Percentiles rank a stretch among this genome's conserved stretches.
Conservation (phyloP, 768 basidiomycete species). For the Clitopilus hobsonii region DNA sequence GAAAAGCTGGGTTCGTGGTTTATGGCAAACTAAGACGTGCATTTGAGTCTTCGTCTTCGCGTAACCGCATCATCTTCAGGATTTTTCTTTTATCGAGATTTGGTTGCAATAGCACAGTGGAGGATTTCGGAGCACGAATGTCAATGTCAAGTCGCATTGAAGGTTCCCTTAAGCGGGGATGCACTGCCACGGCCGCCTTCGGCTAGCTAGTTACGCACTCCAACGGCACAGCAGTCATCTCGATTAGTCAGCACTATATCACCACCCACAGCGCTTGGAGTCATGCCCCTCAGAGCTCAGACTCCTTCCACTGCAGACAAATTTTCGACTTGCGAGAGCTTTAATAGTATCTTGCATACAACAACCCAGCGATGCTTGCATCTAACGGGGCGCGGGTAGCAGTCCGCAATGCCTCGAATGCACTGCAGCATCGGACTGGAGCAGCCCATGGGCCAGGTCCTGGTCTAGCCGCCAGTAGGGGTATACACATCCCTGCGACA, state of each 20-base stretch:
- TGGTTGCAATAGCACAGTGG: no score
- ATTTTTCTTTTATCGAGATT: no score
- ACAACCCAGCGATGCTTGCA: slow-evolving; percentile 27
- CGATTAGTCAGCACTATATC: neutral
- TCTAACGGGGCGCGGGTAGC: slow-evolving; percentile 38
- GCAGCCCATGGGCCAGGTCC: slow-evolving; percentile 14
- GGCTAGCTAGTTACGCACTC: slow-evolving; percentile 14
- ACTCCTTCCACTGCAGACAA: neutral
- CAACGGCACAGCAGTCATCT: neutral
- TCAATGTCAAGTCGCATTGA: no score
- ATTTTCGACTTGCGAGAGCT: neutral
- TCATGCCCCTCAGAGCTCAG: neutral
- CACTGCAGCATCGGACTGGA: slow-evolving; percentile 17
- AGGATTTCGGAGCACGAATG: no score
- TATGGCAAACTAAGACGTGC: no score
- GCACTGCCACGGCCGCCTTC: slow-evolving; percentile 5
- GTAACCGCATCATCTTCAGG: no score
- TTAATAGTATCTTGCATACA: neutral
- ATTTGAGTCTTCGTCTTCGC: no score
- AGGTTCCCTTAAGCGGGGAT: neutral
- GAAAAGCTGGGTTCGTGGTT: no score
- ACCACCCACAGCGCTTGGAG: neutral
- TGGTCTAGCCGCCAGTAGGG: slow-evolving; percentile 27
- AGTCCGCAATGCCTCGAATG: slow-evolving; percentile 33
- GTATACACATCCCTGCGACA: slow-evolving; percentile 43